A percentile compares a stretch with the other conserved stretches of the same genome.
These are phyloP conservation scores for Hygrophorus russula DNA, from an alignment of 768 basidiomycete species.

Conservation along the genomic window DNA sequence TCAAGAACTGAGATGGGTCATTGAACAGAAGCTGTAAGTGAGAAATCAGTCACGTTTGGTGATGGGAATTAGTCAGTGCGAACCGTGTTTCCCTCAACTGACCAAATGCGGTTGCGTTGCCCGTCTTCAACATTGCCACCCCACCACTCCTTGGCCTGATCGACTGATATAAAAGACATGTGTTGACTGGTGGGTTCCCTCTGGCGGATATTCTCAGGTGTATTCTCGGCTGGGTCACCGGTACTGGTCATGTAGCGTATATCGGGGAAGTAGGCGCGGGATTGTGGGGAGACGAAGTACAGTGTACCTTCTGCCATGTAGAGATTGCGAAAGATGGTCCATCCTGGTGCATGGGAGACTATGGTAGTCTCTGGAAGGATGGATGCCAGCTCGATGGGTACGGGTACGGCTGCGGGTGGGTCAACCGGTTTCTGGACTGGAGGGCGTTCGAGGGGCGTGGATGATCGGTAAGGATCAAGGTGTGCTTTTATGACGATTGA, in stretches of 20 bases:
- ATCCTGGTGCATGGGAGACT: conserved; percentile 63
- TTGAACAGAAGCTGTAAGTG: conserved; percentile 41
- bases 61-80: conserved; percentile 11
- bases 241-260: conserved; percentile 58
- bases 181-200: conserved; percentile 57
- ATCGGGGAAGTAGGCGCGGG: conserved; percentile 22
- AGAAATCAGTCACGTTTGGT: not conserved
- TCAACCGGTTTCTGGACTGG: not conserved
- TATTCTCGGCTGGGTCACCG: conserved; percentile 43
- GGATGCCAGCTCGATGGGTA: conserved; percentile 8
- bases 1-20: conserved; percentile 68
- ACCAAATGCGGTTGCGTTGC: conserved; percentile 42
- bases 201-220: conserved; percentile 50
- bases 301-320: conserved; percentile 83
- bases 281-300: conserved; percentile 43
- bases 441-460: conserved; percentile 1
- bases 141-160: conserved; percentile 55
- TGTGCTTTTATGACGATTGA: conserved; percentile 17
- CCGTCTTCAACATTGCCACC: conserved; percentile 23
- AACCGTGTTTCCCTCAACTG: conserved; percentile 66
- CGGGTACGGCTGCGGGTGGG: not conserved
- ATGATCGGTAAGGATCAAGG: conserved; percentile 4
- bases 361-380: conserved; percentile 42
- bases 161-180: conserved; percentile 49
- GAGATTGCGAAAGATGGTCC: conserved; percentile 75